Evolutionary conservation across 169 alveolate species (phyloP), one percentile per base, ranked within the genome.

Genomic region (Plasmodium blacklocki): DNA sequence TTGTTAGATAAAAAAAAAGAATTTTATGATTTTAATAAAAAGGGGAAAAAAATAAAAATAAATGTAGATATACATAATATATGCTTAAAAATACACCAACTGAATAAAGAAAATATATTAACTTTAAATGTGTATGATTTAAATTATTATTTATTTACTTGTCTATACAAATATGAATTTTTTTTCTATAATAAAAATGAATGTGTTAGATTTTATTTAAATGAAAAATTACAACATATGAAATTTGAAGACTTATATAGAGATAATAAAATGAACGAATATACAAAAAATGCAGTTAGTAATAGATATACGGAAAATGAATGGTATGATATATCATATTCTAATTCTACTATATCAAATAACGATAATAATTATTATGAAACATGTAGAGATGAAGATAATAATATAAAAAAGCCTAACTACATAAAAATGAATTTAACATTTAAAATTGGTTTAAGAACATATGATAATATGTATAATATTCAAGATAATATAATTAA

Each of bases 381-480:
- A 60, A 60, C 19, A 23, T 21, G 9, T 56, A 21, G 45, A 21
- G 18, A 52, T 14, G 62, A 52, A 5, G 12, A n/a, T 1, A 66
- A 66, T 26, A 32, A 3, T 32, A 32, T 4, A 4, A 45, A 67
- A 4, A n/a, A 39, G 15, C 29, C 18, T 29, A 67, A 67, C 26
- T 67, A 15, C 5, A 67, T 39, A 15, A 67, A 32, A 43, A 67
- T 67, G 59, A 59, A 68, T 26, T 56, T 80, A n/a, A 80, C 64
- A 39, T 80, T 80, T 45, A 80, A 80, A 56, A 47, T 70, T 39
- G 19, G 80, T 12, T 29, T 80, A 80, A 66, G 56, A 50, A 80
- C 90, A n/a, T 80, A 80, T 56, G 90, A 80, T n/a, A 80, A 80
- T 80, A 80, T 80, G 90, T 80, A 80, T 50, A 80, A 80, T 62